phyloP scores from a whole-genome alignment of 148 eudicot genomes.

The Spergularia marina region DNA sequence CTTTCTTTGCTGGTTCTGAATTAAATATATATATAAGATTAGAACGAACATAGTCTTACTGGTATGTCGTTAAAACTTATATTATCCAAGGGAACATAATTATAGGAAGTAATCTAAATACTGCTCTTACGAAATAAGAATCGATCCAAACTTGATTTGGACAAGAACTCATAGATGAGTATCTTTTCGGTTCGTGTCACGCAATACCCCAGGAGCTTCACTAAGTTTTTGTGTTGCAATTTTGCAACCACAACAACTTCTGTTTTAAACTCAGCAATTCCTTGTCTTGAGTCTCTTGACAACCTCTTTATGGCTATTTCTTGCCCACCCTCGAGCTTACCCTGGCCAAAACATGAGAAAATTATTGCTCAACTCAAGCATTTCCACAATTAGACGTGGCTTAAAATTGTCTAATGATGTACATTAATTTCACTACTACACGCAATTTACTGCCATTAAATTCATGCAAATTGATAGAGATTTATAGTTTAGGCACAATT shows the following conservation, averaged over 20 bases:
- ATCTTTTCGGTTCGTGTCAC: conserved; percentile 25
- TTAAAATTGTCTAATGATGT: too few species aligned
- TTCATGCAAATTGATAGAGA: too few species aligned
- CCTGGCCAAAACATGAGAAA: background rate
- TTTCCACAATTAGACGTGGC: too few species aligned
- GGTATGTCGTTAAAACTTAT: too few species aligned
- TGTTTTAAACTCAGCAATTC: conserved; percentile 15
- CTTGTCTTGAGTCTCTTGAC: conserved; percentile 3
- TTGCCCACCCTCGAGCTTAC: background rate
- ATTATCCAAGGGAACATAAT: too few species aligned
- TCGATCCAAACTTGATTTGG: conserved; percentile 39
- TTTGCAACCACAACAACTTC: conserved; percentile 18
- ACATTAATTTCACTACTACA: too few species aligned
- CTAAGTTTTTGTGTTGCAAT: conserved; percentile 17
- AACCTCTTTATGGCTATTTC: conserved; percentile 20
- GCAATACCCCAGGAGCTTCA: conserved; percentile 33
- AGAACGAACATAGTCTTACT: background rate
- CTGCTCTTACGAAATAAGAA: conserved; percentile 27
- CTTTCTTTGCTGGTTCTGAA: too few species aligned
- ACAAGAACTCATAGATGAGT: conserved; percentile 36
- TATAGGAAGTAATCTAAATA: background rate
- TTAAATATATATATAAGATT: too few species aligned
- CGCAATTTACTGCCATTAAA: too few species aligned
- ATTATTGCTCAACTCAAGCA: too few species aligned
- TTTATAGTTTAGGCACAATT: too few species aligned